Base-by-base conservation (phyloP, 192 early-diverging fungal genomes). In the Linnemannia schmuckeri region DNA sequence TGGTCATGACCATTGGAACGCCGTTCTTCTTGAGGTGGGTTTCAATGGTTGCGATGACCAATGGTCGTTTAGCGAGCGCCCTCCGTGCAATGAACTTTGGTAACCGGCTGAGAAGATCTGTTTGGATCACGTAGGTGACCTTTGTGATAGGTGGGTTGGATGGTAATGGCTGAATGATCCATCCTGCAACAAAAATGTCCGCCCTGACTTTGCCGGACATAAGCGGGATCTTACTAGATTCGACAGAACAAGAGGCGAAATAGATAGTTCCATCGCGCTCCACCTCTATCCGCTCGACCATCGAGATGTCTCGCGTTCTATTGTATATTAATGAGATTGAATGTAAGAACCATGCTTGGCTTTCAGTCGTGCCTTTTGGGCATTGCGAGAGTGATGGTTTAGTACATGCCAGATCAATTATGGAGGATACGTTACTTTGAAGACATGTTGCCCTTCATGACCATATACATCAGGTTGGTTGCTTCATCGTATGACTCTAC, bases 71-170 rank as follows among this genome's bases (percentile, higher is more conserved):
- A 4, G 89, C 85, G 37, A 92, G 88, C 10, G 90, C 78, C 46
- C 91, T 90, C 82, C 89, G 89, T 17, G 92, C 91, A 74, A 89
- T 81, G 49, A 93, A 90, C n/a, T 89, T 88, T n/a, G 92, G 91
- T 15, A 93, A 79, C 88, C 92, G 88, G n/a, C 90, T 91, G 70
- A 88, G 82, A 69, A 90, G 82, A 35, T 83, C 88, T 20, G 89
- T 88, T 76, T 93, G 92, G 70, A 92, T 86, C n/a, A 93, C 80
- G 82, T 89, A 93, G 7, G 87, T 92, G 24, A 93, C 85, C 79
- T 90, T 89, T 22, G 91, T 93, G 38, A 90, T 81, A 17, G 85
- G 90, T 1, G 90, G 89, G 54, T 89, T 82, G 17, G 81, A 80
- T 42, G 87, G 78, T 15, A 92, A 24, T 30, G 92, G 92, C 63